A percentile compares a stretch with the other conserved stretches of the same genome.
These are phyloP conservation scores for Chenopodium formosanum DNA, from an alignment of 148 eudicot species.

Conservation along the genomic window DNA sequence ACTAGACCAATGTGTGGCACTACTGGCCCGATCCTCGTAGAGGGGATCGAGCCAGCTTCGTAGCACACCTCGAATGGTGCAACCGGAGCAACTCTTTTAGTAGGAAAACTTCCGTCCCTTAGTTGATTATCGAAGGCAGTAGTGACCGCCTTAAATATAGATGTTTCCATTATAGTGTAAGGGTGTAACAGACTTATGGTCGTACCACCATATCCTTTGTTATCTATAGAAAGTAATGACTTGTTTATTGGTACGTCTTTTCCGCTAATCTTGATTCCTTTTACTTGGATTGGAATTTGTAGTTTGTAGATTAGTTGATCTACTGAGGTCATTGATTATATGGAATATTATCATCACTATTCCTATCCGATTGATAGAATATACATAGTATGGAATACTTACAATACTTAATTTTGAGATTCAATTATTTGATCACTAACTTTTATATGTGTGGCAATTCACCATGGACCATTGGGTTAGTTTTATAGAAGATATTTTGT, in stretches of 20 bases:
- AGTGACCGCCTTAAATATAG: conserved; percentile 36
- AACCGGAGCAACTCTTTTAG: conserved; percentile 20
- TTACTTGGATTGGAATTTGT: conserved; percentile 13
- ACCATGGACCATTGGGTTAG: too few relatives aligned
- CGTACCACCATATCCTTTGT: conserved; percentile 26
- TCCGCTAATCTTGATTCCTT: conserved; percentile 29
- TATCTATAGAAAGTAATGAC: conserved; percentile 27
- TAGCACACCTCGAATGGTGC: conserved; percentile 45
- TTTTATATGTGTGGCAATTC: too few relatives aligned
- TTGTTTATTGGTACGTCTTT: conserved; percentile 25
- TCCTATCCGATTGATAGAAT: too few relatives aligned
- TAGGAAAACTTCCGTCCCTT: background rate
- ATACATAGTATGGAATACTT: too few relatives aligned
- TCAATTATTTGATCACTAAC: too few relatives aligned
- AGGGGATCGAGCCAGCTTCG: background rate
- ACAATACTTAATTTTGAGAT: too few relatives aligned
- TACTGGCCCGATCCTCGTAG: conserved; percentile 29
- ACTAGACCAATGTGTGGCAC: conserved; percentile 46
- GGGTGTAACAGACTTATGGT: conserved; percentile 43
- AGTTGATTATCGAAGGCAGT: conserved; percentile 3
- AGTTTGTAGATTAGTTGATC: too few relatives aligned
- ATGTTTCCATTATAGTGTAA: conserved; percentile 39
- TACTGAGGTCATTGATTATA: too few relatives aligned
- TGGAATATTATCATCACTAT: too few relatives aligned
- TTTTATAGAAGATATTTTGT: too few relatives aligned